Evolutionary conservation across 1,139 yeast genomes (phyloP), one percentile per base, ranked within the genome.

Genomic region (Suzukiozyma palmioleophila): DNA sequence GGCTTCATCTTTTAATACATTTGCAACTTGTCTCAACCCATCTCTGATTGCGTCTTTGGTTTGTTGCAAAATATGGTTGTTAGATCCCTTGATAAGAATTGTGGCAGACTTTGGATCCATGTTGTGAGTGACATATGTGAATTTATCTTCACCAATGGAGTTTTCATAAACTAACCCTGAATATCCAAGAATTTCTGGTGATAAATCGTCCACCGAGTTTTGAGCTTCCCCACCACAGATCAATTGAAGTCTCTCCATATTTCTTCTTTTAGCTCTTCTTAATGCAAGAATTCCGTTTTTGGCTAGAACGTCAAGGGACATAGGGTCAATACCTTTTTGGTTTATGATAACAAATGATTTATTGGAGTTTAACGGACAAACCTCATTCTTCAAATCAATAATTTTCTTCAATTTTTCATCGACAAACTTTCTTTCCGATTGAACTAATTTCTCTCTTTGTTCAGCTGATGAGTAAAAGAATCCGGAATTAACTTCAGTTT

Each of bases 261-360:
- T 94, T 70, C 99, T 84, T 73, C 99, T 81, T 73, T 94, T 94
- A 35, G 99, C 99, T 60, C 98, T 81, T 72, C 99, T 83, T 54
- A 94, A 75, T 1, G 98, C 98, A 52, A 92, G 72, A 51, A 94
- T 92, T 49, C 87, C 88, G 63, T 94, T 85, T 61, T 88, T 89
- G 39, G 97, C 97, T 49, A 94, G 75, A 11, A 90, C 83, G 59
- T 94, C 98, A 49, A 94, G 72, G 12, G 97, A 89, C 94, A 92
- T 85, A 47, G 99, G 99, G 60, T 94, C 99, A 52, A 94, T 94
- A 52, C 99, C 98, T 73, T 94, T 94, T 66, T 94, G 99, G 66
- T 94, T 94, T 61, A 94, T 86, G 44, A 94, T 87, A 42, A 94
- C 98, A 65, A 94, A 94, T 2, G 92, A 92, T 57, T 82, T 73